These are phyloP conservation scores for Davidsoniella neocaledoniae DNA, from an alignment of 2,329 filamentous ascomycete species.

Conservation along the genomic window DNA sequence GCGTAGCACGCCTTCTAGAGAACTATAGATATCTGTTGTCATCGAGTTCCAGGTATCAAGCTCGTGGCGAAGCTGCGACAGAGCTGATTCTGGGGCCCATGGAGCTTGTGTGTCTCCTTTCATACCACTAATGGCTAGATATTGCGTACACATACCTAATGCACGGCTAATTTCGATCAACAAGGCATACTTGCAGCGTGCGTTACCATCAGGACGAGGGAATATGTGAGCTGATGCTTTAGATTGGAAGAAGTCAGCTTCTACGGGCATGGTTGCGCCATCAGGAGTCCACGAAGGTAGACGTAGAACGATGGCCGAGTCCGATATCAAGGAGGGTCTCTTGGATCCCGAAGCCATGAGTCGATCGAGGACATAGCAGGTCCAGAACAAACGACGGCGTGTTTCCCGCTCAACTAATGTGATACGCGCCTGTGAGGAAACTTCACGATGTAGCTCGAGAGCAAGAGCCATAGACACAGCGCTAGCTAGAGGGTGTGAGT, in stretches of 20 bases:
- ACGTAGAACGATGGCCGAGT: constrained; percentile 52
- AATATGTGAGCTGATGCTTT: constrained; percentile 50
- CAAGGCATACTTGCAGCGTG: constrained; percentile 63
- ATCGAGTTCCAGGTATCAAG: constrained; percentile 73
- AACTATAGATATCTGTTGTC: constrained; percentile 63
- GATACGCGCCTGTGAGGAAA: constrained; percentile 33
- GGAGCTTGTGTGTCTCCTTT: constrained; percentile 84
- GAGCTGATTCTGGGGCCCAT: constrained; percentile 71
- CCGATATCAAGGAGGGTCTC: constrained; percentile 61
- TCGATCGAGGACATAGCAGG: constrained; percentile 73
- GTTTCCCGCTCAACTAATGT: constrained; percentile 48
- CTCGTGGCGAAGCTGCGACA: constrained; percentile 74
- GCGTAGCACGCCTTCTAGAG: constrained; percentile 56
- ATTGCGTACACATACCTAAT: constrained; percentile 66
- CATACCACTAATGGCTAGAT: constrained; percentile 69
- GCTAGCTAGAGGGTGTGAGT: constrained; percentile 37
- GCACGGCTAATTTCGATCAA: constrained; percentile 74
- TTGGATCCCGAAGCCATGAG: constrained; percentile 70
- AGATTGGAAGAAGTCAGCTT: constrained; percentile 68
- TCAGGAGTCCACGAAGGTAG: constrained; percentile 58
- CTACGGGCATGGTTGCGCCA: constrained; percentile 42
- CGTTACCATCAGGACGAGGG: constrained; percentile 50
- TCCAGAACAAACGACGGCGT: constrained; percentile 71
- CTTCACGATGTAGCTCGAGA: constrained; percentile 63
- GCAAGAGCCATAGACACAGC: constrained; percentile 72